Percentiles rank a stretch among this genome's conserved stretches.
Evolutionary conservation across 176 grass and related monocot genomes (phyloP).

Genomic region (Oryza meyeriana): DNA sequence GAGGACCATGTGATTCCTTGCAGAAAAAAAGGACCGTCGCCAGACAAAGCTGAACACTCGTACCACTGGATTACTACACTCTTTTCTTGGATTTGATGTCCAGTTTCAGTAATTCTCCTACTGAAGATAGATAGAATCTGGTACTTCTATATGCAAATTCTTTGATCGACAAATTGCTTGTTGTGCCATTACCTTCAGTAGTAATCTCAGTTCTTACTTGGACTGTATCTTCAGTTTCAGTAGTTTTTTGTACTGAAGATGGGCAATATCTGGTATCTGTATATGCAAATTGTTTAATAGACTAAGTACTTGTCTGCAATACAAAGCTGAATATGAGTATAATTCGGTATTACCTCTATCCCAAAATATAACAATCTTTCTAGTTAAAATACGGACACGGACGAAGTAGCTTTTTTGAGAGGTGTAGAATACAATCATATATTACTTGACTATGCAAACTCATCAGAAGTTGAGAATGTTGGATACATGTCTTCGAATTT

Average conservation of each 20-base stretch:
- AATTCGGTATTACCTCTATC: neutral
- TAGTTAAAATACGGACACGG: too few species aligned
- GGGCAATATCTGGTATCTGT: neutral
- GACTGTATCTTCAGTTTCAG: neutral
- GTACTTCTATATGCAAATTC: neutral
- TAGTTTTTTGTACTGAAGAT: neutral
- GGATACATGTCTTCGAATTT: too few species aligned
- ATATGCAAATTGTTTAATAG: neutral
- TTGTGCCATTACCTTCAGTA: neutral
- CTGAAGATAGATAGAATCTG: neutral
- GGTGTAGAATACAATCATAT: neutral
- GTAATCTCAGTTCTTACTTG: neutral
- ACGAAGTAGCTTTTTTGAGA: neutral
- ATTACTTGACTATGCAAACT: too few species aligned
- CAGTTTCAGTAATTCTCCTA: too few species aligned
- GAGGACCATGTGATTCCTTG: too few species aligned
- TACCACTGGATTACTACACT: neutral
- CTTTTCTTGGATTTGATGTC: neutral
- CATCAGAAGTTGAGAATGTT: too few species aligned
- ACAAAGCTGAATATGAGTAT: neutral
- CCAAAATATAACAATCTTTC: too few species aligned
- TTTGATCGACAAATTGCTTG: neutral
- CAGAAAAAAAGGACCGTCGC: neutral
- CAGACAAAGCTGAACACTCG: neutral
- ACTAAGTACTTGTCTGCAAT: neutral